Evolutionary conservation across 225 moss, liverwort and hornwort species (phyloP).

Genomic region (Thuidium tamariscinum): DNA sequence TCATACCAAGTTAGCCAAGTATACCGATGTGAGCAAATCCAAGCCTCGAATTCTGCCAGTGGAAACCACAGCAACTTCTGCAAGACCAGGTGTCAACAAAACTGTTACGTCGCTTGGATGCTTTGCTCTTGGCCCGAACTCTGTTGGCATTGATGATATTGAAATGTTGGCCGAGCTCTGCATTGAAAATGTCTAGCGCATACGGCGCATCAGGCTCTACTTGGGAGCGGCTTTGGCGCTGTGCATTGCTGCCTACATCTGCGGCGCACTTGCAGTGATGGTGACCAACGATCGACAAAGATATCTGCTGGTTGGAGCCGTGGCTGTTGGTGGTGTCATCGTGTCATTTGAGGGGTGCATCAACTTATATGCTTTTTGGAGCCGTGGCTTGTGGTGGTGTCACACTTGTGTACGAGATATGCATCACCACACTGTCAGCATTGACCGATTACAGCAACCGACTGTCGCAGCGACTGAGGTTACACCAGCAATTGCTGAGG

Average conservation of each 20-base stretch:
- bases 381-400: too few species aligned
- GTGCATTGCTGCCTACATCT: not conserved
- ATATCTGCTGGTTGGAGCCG: not conserved
- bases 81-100: too few species aligned
- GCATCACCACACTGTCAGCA: too few species aligned
- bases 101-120: too few species aligned
- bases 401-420: too few species aligned
- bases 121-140: too few species aligned
- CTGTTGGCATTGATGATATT: not conserved
- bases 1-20: not conserved
- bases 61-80: too few species aligned
- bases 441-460: too few species aligned
- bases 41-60: too few species aligned
- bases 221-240: not conserved
- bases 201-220: not conserved
- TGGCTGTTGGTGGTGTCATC: not conserved
- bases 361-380: too few species aligned
- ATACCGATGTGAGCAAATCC: not conserved
- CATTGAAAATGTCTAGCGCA: not conserved
- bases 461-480: too few species aligned
- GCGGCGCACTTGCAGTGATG: not conserved
- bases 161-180: fast-evolving
- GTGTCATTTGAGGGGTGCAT: not conserved
- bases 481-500: too few species aligned
- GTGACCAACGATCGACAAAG: not conserved